These are phyloP conservation scores for Sugiyamaella qingdaonensis DNA, from an alignment of 805 yeast species.

Conservation along the genomic window DNA sequence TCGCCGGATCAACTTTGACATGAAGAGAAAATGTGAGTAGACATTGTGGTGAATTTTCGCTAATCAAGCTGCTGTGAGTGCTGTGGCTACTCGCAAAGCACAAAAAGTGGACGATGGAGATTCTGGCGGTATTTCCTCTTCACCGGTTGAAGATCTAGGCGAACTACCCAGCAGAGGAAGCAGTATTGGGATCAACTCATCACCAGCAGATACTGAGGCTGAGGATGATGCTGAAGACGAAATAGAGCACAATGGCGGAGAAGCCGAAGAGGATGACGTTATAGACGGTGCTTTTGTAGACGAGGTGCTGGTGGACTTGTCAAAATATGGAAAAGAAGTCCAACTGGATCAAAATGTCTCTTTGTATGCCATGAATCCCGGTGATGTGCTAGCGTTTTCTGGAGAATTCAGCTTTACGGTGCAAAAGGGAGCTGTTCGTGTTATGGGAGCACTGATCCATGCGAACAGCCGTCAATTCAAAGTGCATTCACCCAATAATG, in stretches of 20 bases:
- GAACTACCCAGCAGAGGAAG: no score
- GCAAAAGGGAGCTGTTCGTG: conserved; percentile 27
- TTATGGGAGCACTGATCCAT: conserved; percentile 27
- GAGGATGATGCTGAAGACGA: background rate
- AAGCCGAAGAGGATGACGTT: background rate
- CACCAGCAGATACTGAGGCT: background rate
- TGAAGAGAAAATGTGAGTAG: conserved; percentile 9
- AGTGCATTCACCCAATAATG: conserved; percentile 20
- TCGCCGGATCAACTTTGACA: background rate
- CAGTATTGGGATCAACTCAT: no score
- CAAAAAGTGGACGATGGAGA: background rate
- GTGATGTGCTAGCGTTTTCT: conserved; percentile 24
- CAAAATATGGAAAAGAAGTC: background rate
- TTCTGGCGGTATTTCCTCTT: background rate
- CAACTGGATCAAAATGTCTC: background rate
- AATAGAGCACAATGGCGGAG: background rate
- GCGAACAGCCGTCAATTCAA: conserved; percentile 13
- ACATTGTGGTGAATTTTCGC: background rate
- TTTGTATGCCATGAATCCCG: conserved; percentile 10
- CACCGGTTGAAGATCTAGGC: background rate
- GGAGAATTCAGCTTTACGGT: conserved; percentile 31
- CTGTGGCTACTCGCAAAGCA: conserved; percentile 7
- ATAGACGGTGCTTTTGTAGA: background rate
- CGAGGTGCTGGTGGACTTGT: background rate
- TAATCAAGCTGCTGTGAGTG: conserved; percentile 10